phyloP scores from a whole-genome alignment of 176 grass and related monocot species.

The Oropetium thomaeum region DNA sequence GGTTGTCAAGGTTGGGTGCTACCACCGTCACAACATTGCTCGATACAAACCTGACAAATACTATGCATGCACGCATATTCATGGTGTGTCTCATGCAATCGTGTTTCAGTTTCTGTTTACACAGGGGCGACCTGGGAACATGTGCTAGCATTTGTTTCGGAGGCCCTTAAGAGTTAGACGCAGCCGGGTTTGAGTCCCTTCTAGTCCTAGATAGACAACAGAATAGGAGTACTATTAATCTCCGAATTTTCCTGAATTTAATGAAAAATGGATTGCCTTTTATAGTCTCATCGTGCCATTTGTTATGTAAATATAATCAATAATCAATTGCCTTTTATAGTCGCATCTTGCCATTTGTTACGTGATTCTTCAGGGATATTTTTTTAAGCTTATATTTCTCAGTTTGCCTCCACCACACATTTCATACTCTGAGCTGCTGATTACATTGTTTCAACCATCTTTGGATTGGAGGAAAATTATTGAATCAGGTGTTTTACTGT shows the following conservation, averaged over 20 bases:
- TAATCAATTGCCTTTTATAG: not conserved
- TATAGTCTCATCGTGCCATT: not conserved
- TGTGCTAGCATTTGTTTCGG: not conserved
- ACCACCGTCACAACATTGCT: not conserved
- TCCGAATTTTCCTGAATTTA: not conserved
- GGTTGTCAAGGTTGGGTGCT: not conserved
- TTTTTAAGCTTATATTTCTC: not conserved
- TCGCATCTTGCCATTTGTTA: not conserved
- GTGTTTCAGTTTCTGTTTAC: not conserved
- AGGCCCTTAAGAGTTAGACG: not conserved
- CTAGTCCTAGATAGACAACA: slow-evolving; percentile 7
- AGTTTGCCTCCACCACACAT: not conserved
- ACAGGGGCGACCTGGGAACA: not conserved
- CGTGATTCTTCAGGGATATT: not conserved
- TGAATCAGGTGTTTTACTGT: too few relatives aligned
- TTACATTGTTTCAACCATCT: not conserved
- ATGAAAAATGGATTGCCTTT: not conserved
- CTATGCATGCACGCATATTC: not conserved
- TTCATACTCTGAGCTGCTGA: not conserved
- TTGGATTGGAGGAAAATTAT: too few relatives aligned
- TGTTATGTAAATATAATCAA: not conserved
- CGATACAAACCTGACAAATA: not conserved
- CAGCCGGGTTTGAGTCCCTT: not conserved
- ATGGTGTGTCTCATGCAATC: not conserved
- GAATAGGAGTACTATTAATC: not conserved